A percentile compares a stretch with the other conserved stretches of the same genome.
phyloP scores from a whole-genome alignment of 2,329 filamentous ascomycete genomes.

The Cercospora sp. region DNA sequence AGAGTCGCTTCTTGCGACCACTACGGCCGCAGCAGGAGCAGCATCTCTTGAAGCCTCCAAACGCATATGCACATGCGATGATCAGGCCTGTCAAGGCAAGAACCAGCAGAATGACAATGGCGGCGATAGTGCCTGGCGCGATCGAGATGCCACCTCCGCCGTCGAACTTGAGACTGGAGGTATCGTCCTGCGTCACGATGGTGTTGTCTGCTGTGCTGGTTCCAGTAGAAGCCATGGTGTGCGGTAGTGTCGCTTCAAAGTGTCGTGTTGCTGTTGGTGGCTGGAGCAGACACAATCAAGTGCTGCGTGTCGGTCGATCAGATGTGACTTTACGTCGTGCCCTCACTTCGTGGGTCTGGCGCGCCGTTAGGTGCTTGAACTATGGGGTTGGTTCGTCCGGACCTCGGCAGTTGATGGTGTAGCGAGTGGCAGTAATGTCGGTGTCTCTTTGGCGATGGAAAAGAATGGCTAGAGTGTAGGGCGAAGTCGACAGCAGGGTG shows the following conservation, averaged over 20 bases:
- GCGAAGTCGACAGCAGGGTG: not conserved
- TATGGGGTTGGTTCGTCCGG: not conserved
- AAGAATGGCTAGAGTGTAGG: not conserved
- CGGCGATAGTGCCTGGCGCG: constrained; percentile 3
- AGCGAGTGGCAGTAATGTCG: not conserved
- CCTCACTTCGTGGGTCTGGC: not conserved
- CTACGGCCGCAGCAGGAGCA: constrained; percentile 12
- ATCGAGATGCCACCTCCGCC: constrained; percentile 8
- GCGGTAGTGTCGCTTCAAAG: not conserved
- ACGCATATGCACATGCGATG: constrained; percentile 12
- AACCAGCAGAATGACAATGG: constrained; percentile 11
- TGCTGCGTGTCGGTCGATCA: not conserved
- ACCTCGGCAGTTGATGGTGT: constrained; percentile 7
- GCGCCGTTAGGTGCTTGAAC: constrained; percentile 8
- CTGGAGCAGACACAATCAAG: not conserved
- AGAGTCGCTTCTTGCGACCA: constrained; percentile 12
- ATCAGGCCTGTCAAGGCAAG: constrained; percentile 8
- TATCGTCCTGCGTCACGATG: constrained; percentile 4
- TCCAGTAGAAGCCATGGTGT: not conserved
- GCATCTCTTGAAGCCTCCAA: constrained; percentile 14
- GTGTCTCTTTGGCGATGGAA: not conserved
- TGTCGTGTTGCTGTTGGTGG: not conserved
- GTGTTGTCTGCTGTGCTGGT: not conserved
- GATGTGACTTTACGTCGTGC: not conserved
- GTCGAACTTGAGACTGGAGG: constrained; percentile 1